Evolutionary conservation across 805 yeast genomes (phyloP).

Genomic region (Wickerhamiella vanderwaltii): DNA sequence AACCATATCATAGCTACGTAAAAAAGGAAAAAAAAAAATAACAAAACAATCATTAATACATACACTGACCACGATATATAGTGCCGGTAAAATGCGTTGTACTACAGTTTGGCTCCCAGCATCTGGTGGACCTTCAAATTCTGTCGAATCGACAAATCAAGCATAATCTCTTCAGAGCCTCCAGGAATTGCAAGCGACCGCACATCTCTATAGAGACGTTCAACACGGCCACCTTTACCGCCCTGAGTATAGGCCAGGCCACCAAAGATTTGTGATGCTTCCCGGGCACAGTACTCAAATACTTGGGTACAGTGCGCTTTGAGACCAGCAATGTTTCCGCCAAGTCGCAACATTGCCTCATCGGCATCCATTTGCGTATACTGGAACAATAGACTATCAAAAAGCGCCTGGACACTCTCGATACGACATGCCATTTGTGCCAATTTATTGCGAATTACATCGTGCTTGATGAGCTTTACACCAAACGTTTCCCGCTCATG

Average conservation of each 20-base stretch:
- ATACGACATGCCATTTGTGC: constrained; percentile 33
- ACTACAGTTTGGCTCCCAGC: constrained; percentile 30
- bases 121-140: constrained; percentile 31
- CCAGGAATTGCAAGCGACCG: constrained; percentile 37
- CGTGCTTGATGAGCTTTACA: constrained; percentile 32
- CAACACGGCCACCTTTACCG: constrained; percentile 34
- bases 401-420: constrained; percentile 32
- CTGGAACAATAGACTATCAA: constrained; percentile 30
- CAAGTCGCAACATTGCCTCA: constrained; percentile 32
- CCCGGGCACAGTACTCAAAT: constrained; percentile 34
- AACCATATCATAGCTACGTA: too few species aligned
- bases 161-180: constrained; percentile 36
- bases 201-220: constrained; percentile 34
- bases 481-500: constrained; percentile 35
- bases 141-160: constrained; percentile 33
- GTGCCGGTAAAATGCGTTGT: too few species aligned
- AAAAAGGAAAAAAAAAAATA: too few species aligned
- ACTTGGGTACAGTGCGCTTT: constrained; percentile 33
- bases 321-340: constrained; percentile 35
- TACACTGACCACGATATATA: too few species aligned
- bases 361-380: constrained; percentile 27
- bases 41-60: too few species aligned
- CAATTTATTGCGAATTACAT: constrained; percentile 33
- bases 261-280: constrained; percentile 35
- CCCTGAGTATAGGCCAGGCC: constrained; percentile 35